Conservation (phyloP, 169 alveolate genomes). For the Eimeria necatrix region DNA sequence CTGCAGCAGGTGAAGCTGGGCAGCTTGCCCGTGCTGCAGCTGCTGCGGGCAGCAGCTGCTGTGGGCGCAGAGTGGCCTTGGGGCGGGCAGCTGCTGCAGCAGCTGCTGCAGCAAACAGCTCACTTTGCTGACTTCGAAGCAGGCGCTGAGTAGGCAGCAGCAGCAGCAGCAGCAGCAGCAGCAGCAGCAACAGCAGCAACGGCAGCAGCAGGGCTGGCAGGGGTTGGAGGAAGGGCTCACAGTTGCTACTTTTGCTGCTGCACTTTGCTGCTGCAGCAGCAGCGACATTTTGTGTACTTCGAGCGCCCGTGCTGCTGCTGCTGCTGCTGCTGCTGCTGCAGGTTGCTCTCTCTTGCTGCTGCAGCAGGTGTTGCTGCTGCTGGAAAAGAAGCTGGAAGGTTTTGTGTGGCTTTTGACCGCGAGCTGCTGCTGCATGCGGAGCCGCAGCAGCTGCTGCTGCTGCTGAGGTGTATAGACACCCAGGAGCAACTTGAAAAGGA, state of each 20-base stretch:
- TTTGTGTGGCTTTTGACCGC: slow-evolving; percentile 7
- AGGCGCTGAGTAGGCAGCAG: slow-evolving; percentile 25
- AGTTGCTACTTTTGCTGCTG: slow-evolving; percentile 50
- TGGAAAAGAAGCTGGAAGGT: neutral
- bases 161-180: slow-evolving; percentile 40
- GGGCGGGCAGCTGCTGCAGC: slow-evolving; percentile 19
- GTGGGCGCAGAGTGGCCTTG: neutral
- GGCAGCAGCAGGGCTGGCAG: neutral
- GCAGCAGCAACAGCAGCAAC: slow-evolving; percentile 37
- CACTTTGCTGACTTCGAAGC: slow-evolving; percentile 25
- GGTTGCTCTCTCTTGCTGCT: slow-evolving; percentile 35
- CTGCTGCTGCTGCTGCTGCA: slow-evolving; percentile 64
- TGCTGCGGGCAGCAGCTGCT: slow-evolving; percentile 31
- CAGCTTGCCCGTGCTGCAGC: slow-evolving; percentile 24
- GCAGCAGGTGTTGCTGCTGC: slow-evolving; percentile 10
- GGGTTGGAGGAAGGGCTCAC: neutral
- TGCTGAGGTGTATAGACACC: slow-evolving; percentile 59
- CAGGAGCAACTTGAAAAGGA: neutral
- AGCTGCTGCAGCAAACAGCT: slow-evolving; percentile 50
- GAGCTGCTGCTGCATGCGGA: slow-evolving; percentile 49
- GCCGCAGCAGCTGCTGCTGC: slow-evolving; percentile 69
- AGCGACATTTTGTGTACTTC: neutral
- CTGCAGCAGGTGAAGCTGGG: slow-evolving; percentile 37
- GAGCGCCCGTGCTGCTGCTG: neutral
- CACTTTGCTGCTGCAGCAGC: neutral